Evolutionary conservation across 164 flowering plant genomes (phyloP).

Genomic region (Litsea cubeba): DNA sequence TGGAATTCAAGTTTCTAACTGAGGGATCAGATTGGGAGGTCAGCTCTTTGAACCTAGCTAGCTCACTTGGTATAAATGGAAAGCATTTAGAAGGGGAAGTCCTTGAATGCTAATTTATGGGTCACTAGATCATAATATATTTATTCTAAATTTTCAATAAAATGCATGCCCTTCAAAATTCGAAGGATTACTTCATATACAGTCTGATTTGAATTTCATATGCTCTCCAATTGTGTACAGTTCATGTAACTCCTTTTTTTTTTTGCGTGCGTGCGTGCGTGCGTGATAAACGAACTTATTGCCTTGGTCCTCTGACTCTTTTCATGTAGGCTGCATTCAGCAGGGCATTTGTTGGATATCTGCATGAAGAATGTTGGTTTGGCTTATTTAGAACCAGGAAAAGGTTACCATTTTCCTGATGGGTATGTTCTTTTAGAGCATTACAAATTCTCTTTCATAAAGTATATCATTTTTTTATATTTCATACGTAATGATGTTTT

Average conservation of each 20-base stretch:
- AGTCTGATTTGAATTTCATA: too few species aligned
- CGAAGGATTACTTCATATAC: too few species aligned
- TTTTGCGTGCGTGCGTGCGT: too few species aligned
- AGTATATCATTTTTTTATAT: background rate
- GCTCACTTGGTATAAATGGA: too few species aligned
- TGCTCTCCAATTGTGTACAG: too few species aligned
- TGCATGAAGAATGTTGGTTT: slow-evolving; percentile 63
- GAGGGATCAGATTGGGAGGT: too few species aligned
- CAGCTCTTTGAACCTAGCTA: too few species aligned
- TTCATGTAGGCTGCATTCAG: slow-evolving; percentile 70
- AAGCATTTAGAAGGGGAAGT: background rate
- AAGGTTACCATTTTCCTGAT: slow-evolving; percentile 83
- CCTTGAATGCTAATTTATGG: background rate
- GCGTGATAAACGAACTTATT: too few species aligned
- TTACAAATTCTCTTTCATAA: background rate
- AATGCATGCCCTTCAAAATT: too few species aligned
- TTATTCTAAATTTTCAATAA: too few species aligned
- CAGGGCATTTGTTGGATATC: slow-evolving; percentile 80
- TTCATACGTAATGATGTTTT: background rate
- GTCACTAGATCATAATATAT: background rate
- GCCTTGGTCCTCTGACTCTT: background rate
- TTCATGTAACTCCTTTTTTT: too few species aligned
- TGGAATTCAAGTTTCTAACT: too few species aligned
- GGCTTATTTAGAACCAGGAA: slow-evolving; percentile 57
- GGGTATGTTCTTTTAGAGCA: slow-evolving; percentile 50